Base-by-base conservation (phyloP, 2,329 filamentous ascomycete species). In the Fusarium coicis region DNA sequence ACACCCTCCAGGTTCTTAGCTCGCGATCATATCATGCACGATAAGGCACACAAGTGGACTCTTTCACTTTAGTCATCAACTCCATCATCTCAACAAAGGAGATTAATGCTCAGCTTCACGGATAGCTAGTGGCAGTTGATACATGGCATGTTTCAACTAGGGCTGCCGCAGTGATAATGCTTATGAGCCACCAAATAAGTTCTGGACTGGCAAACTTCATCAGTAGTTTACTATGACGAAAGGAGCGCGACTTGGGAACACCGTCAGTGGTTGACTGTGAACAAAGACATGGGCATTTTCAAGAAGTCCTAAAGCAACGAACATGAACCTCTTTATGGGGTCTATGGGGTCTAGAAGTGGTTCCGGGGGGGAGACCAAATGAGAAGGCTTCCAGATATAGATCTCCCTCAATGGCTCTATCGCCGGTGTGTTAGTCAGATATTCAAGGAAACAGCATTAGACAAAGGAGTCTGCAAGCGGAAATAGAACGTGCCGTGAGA, bases 31-130 rank as follows among this genome's bases (percentile, higher is more conserved):
- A 30, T 54, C 36, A 30, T 54, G 36, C 36, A 54, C 50, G 36
- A 42, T 54, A 54, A 54, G 23, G 50, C 26, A 54, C 12, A 15
- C 36, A 8, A 30, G 50, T 54, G 50, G 50, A 40, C 36, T 54
- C 50, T 54, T 53, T 54, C 19, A n/a, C 36, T 42, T 42, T 54
- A 54, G 50, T 54, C 50, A 54, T 54, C 50, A 42, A 18, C 23
- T 19, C 23, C 26, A 30, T 40, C 36, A 16, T 40, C 23, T 42
- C 36, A 54, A 40, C 50, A 54, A 42, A 18, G 26, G 36, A 26
- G 34, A 42, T 26, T 28, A 14, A 42, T 18, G 23, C 23, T 40
- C 19, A 53, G 11, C 8, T 30, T 42, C 36, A 10, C 16, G 36
- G 15, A 19, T 19, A 28, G 19, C 26, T 7, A n/a, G 26, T 42